A percentile compares a stretch with the other conserved stretches of the same genome.
Evolutionary conservation across 305 asterid species (phyloP).

Genomic region (Fraxinus dipetala): DNA sequence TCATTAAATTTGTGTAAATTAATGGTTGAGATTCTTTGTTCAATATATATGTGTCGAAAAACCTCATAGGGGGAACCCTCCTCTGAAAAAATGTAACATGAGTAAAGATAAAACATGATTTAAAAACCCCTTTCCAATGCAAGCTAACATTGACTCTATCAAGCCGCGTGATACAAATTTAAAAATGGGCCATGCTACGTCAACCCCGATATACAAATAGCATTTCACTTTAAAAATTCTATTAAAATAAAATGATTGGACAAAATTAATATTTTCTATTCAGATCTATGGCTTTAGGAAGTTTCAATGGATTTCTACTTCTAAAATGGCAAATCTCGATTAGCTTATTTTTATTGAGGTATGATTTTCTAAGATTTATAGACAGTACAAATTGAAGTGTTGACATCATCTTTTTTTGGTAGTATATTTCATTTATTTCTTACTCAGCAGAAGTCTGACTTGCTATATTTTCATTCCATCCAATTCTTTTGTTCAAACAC

Average conservation of each 20-base stretch:
- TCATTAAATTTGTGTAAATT: too few species aligned
- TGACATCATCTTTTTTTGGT: conserved; percentile 27
- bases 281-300: background rate
- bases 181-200: too few species aligned
- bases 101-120: background rate
- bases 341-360: background rate
- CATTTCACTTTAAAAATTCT: background rate
- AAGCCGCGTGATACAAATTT: background rate
- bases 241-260: background rate
- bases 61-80: background rate
- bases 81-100: background rate
- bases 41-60: background rate
- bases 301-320: background rate
- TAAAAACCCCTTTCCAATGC: background rate
- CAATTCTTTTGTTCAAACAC: background rate
- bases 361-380: background rate
- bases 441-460: conserved; percentile 45
- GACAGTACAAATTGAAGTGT: background rate
- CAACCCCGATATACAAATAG: too few species aligned
- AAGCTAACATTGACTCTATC: background rate
- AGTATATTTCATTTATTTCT: conserved; percentile 26
- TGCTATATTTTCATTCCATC: conserved; percentile 2
- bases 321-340: background rate
- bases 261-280: background rate
- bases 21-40: background rate